phyloP scores from a whole-genome alignment of 1,284 basidiomycete genomes.

The Somion occarium region DNA sequence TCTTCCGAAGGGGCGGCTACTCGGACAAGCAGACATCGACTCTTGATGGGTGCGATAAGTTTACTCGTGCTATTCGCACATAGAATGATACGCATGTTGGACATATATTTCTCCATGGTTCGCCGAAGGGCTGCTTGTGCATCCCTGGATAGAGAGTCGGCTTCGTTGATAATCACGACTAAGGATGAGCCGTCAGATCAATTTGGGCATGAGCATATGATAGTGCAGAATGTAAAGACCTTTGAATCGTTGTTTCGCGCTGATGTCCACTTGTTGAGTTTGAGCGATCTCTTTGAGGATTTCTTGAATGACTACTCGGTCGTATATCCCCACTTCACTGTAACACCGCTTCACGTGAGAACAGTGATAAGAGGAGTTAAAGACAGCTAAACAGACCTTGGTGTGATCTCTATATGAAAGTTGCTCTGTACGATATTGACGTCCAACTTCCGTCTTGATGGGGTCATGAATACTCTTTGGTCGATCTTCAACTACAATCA shows the following conservation, averaged over 20 bases:
- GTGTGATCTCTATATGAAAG: slow-evolving; percentile 97
- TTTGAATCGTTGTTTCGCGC: slow-evolving; percentile 95
- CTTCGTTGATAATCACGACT: slow-evolving; percentile 99
- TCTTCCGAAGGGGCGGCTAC: slow-evolving; percentile 83
- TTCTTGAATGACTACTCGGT: slow-evolving; percentile 95
- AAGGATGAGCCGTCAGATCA: slow-evolving; percentile 7
- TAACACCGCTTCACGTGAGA: not conserved
- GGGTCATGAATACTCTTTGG: slow-evolving; percentile 94
- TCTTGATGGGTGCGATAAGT: slow-evolving; percentile 96
- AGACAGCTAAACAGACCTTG: slow-evolving; percentile 54
- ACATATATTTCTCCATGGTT: slow-evolving; percentile 99
- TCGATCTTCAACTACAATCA: slow-evolving; percentile 87
- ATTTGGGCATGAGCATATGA: not conserved
- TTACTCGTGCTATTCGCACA: slow-evolving; percentile 97
- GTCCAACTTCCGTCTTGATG: slow-evolving; percentile 92
- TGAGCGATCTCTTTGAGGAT: slow-evolving; percentile 98
- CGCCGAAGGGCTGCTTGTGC: slow-evolving; percentile 95
- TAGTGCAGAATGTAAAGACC: slow-evolving; percentile 41
- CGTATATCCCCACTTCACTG: slow-evolving; percentile 95
- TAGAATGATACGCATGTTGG: slow-evolving; percentile 93
- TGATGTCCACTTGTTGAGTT: slow-evolving; percentile 96
- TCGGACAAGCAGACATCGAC: slow-evolving; percentile 89
- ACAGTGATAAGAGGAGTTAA: not conserved
- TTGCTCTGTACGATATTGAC: slow-evolving; percentile 97
- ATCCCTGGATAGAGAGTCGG: slow-evolving; percentile 91